Evolutionary conservation across 768 basidiomycete genomes (phyloP), one percentile per base, ranked within the genome.

Genomic region (Clavaria fumosa): DNA sequence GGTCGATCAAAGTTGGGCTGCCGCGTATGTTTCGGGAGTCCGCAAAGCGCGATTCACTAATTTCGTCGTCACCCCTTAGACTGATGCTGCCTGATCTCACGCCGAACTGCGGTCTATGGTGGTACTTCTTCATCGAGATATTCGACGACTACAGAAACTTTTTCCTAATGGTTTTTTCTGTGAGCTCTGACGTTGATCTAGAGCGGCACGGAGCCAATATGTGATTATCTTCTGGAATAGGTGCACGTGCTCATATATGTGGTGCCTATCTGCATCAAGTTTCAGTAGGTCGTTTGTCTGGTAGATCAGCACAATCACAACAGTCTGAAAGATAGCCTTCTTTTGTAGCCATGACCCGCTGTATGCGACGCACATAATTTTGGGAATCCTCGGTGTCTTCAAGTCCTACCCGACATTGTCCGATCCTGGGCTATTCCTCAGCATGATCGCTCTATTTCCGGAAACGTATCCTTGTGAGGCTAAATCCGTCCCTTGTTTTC

Each of bases 121-220:
- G 93, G 93, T 97, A 97, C 56, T 97, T 97, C 62, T 96, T 97
- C 60, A 96, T 89, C 7, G 93, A 97, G 54, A 96, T 96, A 84
- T 99, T 99, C 45, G 93, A 96, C 52, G 83, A 97, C 53, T 99
- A 96, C 64, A 66, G 95, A 21, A 74, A 79, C 3, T 96, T 96
- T 61, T 99, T 95, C 67, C 62, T 96, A 22, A 80, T 90, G 67
- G 84, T 83, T 12, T 97, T 96, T 56, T 83, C 80, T 12, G 90
- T 90, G 47, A 33, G 78, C 45, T n/a, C 28, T 31, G 26, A 27
- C 30, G 1, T 27, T 21, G 10, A 18, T 11, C 18, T 11, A 27
- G 12, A 12, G 18, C 21, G 23, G 20, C 22, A n/a, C 20, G n/a
- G 2, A 21, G 27, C 17, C 18, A 19, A 19, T 20, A 31, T 17